Evolutionary conservation across 495 filamentous ascomycete genomes (phyloP).

Genomic region (Collariella sp.): DNA sequence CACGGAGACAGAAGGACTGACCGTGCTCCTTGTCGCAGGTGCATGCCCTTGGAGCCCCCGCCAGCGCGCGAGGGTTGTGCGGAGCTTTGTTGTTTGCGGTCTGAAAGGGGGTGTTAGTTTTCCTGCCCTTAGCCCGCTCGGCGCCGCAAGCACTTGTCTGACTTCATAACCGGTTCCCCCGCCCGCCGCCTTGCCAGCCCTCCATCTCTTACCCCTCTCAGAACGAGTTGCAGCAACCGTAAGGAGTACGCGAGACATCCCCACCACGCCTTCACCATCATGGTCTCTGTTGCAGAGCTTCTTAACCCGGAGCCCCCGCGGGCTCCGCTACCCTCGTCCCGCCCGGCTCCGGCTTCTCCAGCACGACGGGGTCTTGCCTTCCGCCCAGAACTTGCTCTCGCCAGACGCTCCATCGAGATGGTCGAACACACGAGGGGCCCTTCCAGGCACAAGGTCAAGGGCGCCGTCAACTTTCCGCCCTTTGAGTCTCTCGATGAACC

Average conservation of each 20-base stretch:
- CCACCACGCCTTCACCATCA: conserved; percentile 27
- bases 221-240: conserved; percentile 12
- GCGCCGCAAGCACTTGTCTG: conserved; percentile 31
- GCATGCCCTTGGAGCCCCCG: conserved; percentile 4
- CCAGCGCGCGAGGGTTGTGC: conserved; percentile 15
- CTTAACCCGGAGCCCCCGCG: conserved; percentile 50
- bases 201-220: conserved; percentile 21
- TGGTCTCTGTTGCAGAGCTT: conserved; percentile 50
- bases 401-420: conserved; percentile 21
- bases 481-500: conserved; percentile 52
- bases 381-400: conserved; percentile 20
- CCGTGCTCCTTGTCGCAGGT: conserved; percentile 31
- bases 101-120: conserved; percentile 17
- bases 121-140: conserved; percentile 9
- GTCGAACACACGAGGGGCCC: conserved; percentile 44
- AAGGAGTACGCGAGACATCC: conserved; percentile 17
- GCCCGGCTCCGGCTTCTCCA: conserved; percentile 17
- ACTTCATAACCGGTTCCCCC: conserved; percentile 23
- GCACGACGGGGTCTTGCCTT: conserved; percentile 22
- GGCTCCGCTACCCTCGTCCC: conserved; percentile 16
- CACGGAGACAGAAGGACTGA: conserved; percentile 33
- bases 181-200: conserved; percentile 6
- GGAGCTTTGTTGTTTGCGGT: conserved; percentile 27
- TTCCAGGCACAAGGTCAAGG: conserved; percentile 48
- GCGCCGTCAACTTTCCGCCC: conserved; percentile 58